Percentiles rank a stretch among this genome's conserved stretches.
phyloP scores from a whole-genome alignment of 805 yeast genomes.

The Sugiyamaella boreocaroliniensis region DNA sequence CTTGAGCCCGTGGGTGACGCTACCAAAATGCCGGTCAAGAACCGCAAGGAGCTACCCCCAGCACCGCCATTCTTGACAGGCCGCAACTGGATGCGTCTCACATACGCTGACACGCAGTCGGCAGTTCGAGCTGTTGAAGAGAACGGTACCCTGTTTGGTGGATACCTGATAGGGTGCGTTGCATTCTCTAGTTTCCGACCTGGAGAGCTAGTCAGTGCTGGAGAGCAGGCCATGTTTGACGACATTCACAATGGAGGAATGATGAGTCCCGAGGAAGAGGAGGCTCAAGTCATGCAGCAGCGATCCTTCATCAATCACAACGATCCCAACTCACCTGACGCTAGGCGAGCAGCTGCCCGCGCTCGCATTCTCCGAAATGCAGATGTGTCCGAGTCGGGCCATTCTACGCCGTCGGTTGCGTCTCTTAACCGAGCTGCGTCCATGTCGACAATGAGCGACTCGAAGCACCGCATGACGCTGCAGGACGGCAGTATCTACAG shows the following conservation, averaged over 20 bases:
- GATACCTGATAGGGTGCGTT: constrained; percentile 53
- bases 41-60: constrained; percentile 11
- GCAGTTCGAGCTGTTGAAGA: constrained; percentile 82
- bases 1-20: constrained; percentile 49
- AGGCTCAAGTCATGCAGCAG: background rate
- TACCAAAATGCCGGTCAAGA: constrained; percentile 20
- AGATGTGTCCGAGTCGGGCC: constrained; percentile 18
- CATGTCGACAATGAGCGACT: constrained; percentile 9
- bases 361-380: constrained; percentile 13
- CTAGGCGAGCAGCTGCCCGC: background rate
- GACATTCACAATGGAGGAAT: constrained; percentile 7
- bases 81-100: constrained; percentile 82
- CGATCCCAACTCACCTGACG: background rate
- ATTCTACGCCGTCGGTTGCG: background rate
- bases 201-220: constrained; percentile 8
- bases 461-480: background rate
- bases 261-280: constrained; percentile 3
- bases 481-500: constrained; percentile 25
- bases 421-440: constrained; percentile 7
- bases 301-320: background rate
- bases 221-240: constrained; percentile 10
- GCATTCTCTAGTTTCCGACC: constrained; percentile 45
- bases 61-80: constrained; percentile 71
- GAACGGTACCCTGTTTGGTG: constrained; percentile 67
- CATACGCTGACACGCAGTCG: constrained; percentile 66